These are phyloP conservation scores for Poterioochromonas sp. DNA, from an alignment of 352 stramenopile species.

Conservation along the genomic window DNA sequence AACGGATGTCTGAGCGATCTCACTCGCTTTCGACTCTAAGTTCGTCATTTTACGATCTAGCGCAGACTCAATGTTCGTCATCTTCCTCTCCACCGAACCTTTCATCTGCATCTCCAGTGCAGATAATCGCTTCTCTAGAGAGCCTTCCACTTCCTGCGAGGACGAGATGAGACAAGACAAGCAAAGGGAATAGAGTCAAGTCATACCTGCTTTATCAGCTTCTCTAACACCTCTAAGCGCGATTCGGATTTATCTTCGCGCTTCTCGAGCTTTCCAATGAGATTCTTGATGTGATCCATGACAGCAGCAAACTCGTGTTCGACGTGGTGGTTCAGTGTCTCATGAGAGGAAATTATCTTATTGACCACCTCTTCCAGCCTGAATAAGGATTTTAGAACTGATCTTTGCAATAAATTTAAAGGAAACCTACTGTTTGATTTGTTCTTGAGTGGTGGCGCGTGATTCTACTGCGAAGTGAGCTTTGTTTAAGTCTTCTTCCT, in stretches of 20 bases:
- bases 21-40: not conserved
- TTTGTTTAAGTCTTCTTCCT: conserved; percentile 39
- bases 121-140: not conserved
- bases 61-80: not conserved
- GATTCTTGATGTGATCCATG: conserved; percentile 71
- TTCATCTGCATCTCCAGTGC: conserved; percentile 14
- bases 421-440: no score
- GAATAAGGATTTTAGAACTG: not conserved
- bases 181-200: not conserved
- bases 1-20: not conserved
- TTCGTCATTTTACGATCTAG: not conserved
- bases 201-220: not conserved
- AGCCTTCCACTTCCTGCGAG: conserved; percentile 14
- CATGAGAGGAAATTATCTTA: conserved; percentile 32
- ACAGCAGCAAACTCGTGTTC: conserved; percentile 60
- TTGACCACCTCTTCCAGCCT: conserved; percentile 31
- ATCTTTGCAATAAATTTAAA: no score
- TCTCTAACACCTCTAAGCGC: conserved; percentile 41
- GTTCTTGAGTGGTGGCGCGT: not conserved
- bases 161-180: not conserved
- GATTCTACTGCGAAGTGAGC: conserved; percentile 1
- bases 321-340: conserved; percentile 47
- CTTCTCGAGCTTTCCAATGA: conserved; percentile 59
- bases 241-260: conserved; percentile 47
- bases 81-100: not conserved